Conservation (phyloP, 225 moss, liverwort and hornwort species). For the Straminergon stramineum region DNA sequence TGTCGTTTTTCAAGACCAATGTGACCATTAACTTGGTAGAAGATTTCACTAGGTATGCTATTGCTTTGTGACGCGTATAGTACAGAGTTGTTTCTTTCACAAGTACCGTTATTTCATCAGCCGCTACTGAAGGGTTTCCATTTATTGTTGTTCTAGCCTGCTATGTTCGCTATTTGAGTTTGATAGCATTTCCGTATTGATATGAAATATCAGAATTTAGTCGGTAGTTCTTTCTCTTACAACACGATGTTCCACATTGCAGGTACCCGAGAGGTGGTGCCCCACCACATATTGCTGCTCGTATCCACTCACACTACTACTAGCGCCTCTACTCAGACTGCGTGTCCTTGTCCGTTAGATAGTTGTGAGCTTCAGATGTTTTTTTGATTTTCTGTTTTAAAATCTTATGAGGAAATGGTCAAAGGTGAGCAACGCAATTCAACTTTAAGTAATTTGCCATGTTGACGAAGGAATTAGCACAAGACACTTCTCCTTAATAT, state of each 20-base stretch:
- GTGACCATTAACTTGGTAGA: constrained; percentile 83
- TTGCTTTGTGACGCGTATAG: neutral
- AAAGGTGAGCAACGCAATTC: neutral
- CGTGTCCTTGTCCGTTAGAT: neutral
- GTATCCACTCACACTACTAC: constrained; percentile 29
- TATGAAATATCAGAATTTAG: neutral
- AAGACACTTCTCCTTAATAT: constrained; percentile 9
- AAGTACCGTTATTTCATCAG: neutral
- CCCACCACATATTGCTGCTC: constrained; percentile 47
- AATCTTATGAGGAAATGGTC: neutral
- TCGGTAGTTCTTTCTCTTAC: neutral
- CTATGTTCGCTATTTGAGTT: neutral
- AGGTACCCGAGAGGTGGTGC: constrained; percentile 72
- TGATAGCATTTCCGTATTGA: neutral
- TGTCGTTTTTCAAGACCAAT: constrained; percentile 84
- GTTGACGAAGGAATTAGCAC: neutral
- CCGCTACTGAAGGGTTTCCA: neutral
- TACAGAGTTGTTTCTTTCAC: neutral
- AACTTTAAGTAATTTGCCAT: neutral
- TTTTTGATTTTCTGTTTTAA: neutral
- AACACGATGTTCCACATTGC: neutral
- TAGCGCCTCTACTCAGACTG: neutral
- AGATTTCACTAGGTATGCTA: constrained; percentile 67
- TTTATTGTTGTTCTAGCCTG: neutral
- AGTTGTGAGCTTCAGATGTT: neutral